Evolutionary conservation across 305 asterid species (phyloP).

Genomic region (Solanum chacoense): DNA sequence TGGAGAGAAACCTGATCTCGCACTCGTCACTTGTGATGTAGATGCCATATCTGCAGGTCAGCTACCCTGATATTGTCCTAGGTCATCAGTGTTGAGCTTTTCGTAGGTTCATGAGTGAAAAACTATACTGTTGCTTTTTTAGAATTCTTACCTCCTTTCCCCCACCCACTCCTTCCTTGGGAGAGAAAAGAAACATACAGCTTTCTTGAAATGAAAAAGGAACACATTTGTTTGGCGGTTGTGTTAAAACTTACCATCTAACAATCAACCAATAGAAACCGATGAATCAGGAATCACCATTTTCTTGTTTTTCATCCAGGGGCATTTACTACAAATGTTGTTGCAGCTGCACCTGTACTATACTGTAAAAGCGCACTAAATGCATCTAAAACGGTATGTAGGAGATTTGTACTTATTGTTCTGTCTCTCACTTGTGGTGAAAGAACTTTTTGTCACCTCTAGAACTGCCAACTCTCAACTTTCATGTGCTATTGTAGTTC

Average conservation of each 20-base stretch:
- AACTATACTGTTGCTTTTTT: neutral
- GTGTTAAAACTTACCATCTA: neutral
- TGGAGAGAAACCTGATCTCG: constrained; percentile 98
- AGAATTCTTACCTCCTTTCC: neutral
- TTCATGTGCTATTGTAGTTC: neutral
- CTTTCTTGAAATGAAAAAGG: neutral
- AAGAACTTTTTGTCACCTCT: neutral
- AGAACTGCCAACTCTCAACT: neutral
- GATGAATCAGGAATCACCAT: neutral
- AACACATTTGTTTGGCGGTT: neutral
- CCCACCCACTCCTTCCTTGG: neutral
- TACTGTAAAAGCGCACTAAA: constrained; percentile 73
- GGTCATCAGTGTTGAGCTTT: neutral
- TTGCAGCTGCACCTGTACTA: constrained; percentile 94
- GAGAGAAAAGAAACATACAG: neutral
- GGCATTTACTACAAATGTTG: constrained; percentile 77
- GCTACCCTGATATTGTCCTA: neutral
- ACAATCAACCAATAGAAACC: neutral
- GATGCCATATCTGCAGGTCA: constrained; percentile 85
- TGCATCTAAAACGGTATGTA: constrained; percentile 62
- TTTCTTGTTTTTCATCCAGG: constrained; percentile 28
- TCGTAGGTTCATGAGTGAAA: neutral
- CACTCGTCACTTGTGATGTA: constrained; percentile 79
- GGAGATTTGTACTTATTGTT: neutral
- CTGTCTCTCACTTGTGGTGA: neutral